A percentile compares a stretch with the other conserved stretches of the same genome.
phyloP scores from a whole-genome alignment of 2,329 filamentous ascomycete genomes.

The Beauveria varroae region DNA sequence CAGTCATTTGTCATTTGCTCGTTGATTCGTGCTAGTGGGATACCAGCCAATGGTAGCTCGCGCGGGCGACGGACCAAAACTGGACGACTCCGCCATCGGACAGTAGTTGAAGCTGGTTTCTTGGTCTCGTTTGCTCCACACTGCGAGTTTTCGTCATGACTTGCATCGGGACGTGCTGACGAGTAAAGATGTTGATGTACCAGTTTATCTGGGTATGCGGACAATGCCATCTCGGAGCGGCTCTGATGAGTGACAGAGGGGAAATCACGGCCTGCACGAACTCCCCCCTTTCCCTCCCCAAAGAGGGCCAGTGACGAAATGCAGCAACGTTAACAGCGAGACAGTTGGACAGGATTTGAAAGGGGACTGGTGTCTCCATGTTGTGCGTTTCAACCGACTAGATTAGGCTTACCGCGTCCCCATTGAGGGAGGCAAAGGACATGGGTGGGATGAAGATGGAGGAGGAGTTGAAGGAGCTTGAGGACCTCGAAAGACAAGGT shows the following conservation, averaged over 20 bases:
- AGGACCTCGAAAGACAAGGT: neutral
- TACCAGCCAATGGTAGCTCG: neutral
- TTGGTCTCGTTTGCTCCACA: neutral
- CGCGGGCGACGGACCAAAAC: neutral
- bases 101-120: neutral
- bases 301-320: conserved; percentile 1
- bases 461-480: neutral
- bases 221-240: neutral
- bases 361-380: conserved; percentile 5
- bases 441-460: neutral
- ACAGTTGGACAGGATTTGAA: neutral
- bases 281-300: no score
- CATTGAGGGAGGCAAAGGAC: neutral
- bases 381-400: conserved; percentile 6
- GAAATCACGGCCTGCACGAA: neutral
- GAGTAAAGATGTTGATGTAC: neutral
- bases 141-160: neutral
- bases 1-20: neutral
- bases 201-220: neutral
- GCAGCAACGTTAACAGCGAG: neutral
- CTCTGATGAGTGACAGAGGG: neutral
- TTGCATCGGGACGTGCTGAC: no score
- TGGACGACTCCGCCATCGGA: neutral
- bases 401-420: conserved; percentile 7
- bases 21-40: neutral